Conservation (phyloP, 441 rosid species). For the Omphalea diandra region DNA sequence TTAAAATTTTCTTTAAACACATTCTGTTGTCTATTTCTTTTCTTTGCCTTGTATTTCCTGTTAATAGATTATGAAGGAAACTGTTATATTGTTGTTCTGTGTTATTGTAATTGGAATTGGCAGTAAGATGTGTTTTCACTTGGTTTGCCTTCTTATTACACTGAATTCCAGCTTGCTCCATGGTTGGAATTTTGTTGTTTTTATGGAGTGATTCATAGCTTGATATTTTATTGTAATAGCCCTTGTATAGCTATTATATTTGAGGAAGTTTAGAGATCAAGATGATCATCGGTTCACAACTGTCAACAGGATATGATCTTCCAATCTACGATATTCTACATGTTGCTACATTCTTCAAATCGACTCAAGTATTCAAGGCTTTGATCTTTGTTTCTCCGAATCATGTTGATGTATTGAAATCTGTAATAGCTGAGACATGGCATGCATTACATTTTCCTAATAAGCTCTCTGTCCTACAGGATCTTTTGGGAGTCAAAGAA, state of each 20-base stretch:
- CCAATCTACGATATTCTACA: not conserved
- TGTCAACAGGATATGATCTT: not conserved
- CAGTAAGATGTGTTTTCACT: not conserved
- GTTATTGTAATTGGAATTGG: too few relatives aligned
- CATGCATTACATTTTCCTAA: conserved; percentile 28
- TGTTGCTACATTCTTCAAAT: not conserved
- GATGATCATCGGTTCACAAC: not conserved
- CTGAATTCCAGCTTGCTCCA: not conserved
- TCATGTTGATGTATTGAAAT: not conserved
- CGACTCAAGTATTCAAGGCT: not conserved
- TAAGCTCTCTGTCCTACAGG: conserved; percentile 41
- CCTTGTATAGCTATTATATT: not conserved
- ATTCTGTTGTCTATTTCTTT: not conserved
- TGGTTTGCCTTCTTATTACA: not conserved
- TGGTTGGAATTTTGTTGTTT: not conserved
- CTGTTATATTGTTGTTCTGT: too few relatives aligned
- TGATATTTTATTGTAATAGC: not conserved
- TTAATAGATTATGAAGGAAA: not conserved
- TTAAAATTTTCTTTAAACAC: not conserved
- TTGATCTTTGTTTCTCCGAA: not conserved
- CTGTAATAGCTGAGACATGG: conserved; percentile 61
- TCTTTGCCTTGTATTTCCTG: not conserved
- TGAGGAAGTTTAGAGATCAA: not conserved
- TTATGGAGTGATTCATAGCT: not conserved
- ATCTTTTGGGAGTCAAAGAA: conserved; percentile 89